A percentile compares a stretch with the other conserved stretches of the same genome.
These are phyloP conservation scores for Adansonia madagascariensis DNA, from an alignment of 441 rosid species.

Conservation along the genomic window DNA sequence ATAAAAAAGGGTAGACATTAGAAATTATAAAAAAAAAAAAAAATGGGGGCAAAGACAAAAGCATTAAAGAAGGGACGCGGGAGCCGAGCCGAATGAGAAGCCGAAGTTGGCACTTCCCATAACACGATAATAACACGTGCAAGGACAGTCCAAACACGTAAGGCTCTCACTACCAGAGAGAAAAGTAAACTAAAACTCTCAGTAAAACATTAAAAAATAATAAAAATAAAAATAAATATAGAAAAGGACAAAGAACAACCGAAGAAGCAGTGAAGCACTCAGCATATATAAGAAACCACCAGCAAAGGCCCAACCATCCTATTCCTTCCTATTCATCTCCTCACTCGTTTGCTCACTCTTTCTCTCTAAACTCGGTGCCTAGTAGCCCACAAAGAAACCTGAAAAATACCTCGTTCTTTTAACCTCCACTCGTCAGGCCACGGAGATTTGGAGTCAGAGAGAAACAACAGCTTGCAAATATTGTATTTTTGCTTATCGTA, in stretches of 20 bases:
- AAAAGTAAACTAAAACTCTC: neutral
- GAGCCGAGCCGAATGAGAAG: slow-evolving; percentile 49
- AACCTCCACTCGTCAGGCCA: neutral
- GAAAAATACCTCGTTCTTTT: no score
- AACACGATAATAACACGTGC: slow-evolving; percentile 53
- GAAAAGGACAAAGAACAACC: neutral
- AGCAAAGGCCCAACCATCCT: neutral
- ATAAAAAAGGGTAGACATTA: no score
- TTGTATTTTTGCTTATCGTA: neutral
- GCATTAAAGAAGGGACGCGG: slow-evolving; percentile 2
- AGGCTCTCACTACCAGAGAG: neutral
- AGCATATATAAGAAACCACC: slow-evolving; percentile 8
- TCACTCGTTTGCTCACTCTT: slow-evolving; percentile 19
- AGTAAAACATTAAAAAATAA: neutral
- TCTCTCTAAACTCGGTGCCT: neutral
- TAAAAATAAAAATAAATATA: neutral
- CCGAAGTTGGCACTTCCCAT: slow-evolving; percentile 41
- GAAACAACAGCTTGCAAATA: neutral
- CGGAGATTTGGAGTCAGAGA: slow-evolving; percentile 14
- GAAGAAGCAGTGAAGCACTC: neutral
- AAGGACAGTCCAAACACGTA: slow-evolving; percentile 43
- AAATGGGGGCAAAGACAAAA: neutral
- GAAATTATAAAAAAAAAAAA: neutral
- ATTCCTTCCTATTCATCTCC: slow-evolving; percentile 1
- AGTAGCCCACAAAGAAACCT: neutral